Evolutionary conservation across 768 basidiomycete genomes (phyloP), one percentile per base, ranked within the genome.

Genomic region (Lentinula raphanica): DNA sequence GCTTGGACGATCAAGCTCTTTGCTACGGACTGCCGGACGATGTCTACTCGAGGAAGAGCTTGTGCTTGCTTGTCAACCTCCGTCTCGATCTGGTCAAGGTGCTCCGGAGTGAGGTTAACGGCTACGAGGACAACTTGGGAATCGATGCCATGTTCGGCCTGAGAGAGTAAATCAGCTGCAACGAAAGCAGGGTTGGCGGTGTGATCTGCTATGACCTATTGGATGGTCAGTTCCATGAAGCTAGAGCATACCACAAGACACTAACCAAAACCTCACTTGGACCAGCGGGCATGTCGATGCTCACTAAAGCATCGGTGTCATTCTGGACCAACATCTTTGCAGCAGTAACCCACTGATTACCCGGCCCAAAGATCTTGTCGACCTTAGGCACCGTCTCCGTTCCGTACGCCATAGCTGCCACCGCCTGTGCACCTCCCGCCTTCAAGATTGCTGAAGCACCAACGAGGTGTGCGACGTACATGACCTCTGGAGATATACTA

Each of bases 261-360:
- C 90, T 75, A 67, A 97, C 97, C 66, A 99, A 77, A 23, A 99
- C 96, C 73, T 99, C 97, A 3, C 92, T 94, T 28, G 97, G 97
- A 6, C 97, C 97, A 32, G 97, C 97, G 49, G 97, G 97, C 93
- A 99, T 98, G 72, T 99, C 97, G 65, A 98, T 99, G 15, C 92
- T 90, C 6, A 98, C 94, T 61, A 95, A 72, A 8, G 97, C 96
- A 65, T 95, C 91, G 12, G 95, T 95, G 68, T 99, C 97, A 71
- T 98, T 99, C 69, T 98, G 95, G 25, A 99, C 96, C 55, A 96
- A 74, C 97, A 99, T 98, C 76, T 99, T 99, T 53, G 96, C 97
- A 1, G 97, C 97, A 1, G 96, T 99, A 23, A 99, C 97, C 94
- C 95, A 99, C 71, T 98, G 97, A 69, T 99, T 99, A 25, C 97